phyloP scores from a whole-genome alignment of 352 stramenopile species.

The Globisporangium radiosum region DNA sequence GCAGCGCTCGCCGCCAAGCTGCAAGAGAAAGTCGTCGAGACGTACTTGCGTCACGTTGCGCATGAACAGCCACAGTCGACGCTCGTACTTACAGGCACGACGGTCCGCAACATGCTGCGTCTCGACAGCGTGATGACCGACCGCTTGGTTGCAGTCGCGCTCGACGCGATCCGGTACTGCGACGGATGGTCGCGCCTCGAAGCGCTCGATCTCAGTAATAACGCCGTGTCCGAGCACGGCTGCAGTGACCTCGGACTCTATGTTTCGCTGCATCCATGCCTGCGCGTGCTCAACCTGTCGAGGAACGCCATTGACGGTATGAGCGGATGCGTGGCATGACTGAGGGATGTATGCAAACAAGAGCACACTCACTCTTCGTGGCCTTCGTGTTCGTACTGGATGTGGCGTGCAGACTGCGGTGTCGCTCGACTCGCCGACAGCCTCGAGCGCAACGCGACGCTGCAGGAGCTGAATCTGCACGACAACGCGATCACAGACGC shows the following conservation, averaged over 20 bases:
- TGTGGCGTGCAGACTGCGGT: slow-evolving; percentile 21
- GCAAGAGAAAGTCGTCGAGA: slow-evolving; percentile 41
- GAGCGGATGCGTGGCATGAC: neutral
- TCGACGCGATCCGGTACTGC: slow-evolving; percentile 18
- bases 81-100: slow-evolving; percentile 21
- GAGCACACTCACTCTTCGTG: neutral
- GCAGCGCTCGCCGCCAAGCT: slow-evolving; percentile 24
- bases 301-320: slow-evolving; percentile 46
- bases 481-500: slow-evolving; percentile 46
- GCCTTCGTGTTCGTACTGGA: neutral
- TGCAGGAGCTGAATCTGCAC: slow-evolving; percentile 43
- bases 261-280: slow-evolving; percentile 26
- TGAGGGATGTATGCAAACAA: neutral
- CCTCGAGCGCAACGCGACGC: slow-evolving; percentile 31
- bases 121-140: slow-evolving; percentile 29
- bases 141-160: slow-evolving; percentile 19
- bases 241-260: slow-evolving; percentile 35
- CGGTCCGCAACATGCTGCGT: slow-evolving; percentile 16
- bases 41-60: slow-evolving; percentile 9
- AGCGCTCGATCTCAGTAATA: slow-evolving; percentile 48
- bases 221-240: slow-evolving; percentile 34
- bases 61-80: neutral
- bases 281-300: slow-evolving; percentile 41
- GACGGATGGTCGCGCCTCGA: slow-evolving; percentile 20
- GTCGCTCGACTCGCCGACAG: slow-evolving; percentile 34